These are phyloP conservation scores for Pelargonium australe DNA, from an alignment of 441 rosid genomes.

Conservation along the genomic window DNA sequence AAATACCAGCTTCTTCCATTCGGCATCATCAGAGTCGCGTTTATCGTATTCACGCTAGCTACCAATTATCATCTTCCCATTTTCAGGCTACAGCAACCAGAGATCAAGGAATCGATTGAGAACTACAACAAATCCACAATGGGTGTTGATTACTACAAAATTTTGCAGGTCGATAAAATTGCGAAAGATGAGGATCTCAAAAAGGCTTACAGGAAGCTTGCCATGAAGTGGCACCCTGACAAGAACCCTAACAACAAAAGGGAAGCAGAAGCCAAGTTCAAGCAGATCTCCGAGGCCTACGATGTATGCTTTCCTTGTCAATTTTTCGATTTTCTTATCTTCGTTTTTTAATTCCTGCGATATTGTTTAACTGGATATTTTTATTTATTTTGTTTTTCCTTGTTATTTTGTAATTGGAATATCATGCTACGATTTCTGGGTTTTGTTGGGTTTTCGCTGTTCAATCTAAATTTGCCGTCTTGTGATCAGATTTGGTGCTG, in stretches of 20 bases:
- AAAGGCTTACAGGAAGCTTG: background rate
- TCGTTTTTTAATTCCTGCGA: no score
- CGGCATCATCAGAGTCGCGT: background rate
- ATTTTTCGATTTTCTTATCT: no score
- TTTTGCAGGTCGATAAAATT: background rate
- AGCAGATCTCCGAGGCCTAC: background rate
- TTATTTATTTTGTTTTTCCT: no score
- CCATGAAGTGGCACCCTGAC: background rate
- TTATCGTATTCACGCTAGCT: background rate
- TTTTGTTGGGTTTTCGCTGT: constrained; percentile 3
- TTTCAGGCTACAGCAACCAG: background rate
- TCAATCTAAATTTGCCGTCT: background rate
- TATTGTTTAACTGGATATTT: no score
- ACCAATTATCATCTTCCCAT: background rate
- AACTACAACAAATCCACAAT: no score
- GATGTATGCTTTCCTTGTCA: background rate
- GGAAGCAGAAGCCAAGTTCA: background rate
- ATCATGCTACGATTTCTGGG: background rate
- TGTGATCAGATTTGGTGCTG: background rate
- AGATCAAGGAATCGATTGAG: background rate
- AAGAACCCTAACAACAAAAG: background rate
- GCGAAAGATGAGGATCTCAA: background rate
- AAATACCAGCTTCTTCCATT: background rate
- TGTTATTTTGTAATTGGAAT: no score
- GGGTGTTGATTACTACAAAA: background rate